Base-by-base conservation (phyloP, 345 rosid species). In the Populus pruinosa region DNA sequence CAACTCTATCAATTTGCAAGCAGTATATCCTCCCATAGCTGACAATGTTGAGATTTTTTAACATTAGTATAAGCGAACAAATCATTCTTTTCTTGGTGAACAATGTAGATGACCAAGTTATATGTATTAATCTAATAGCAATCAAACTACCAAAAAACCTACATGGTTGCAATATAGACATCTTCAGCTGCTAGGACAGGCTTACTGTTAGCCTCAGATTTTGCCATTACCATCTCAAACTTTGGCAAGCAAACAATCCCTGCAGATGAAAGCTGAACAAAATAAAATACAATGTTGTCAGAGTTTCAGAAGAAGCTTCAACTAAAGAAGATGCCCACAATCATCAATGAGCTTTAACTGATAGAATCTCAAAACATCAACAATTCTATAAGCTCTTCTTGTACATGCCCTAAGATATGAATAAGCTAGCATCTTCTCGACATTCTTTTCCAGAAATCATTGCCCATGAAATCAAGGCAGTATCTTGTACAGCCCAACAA, bases 11-110 rank as follows among this genome's bases (percentile, higher is more conserved):
- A 85, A 91, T 88, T 87, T 96, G 98, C 83, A 96, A 86, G 88
- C 99, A 96, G 86, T 96, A 96, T 82, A 96, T 91, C 84, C 99
- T 90, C 76, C 97, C 99, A 84, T 96, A 96, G 73, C 99, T 96
- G 98, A 80, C 76, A 82, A 78, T 43, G 73, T 73, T 69, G 49
- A 81, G 29, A 70, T 71, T 59, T 77, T 64, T 55, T 49, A 72
- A 27, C 33, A 74, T 83, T 67, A 78, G 43, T 43, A 66, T 13
- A 61, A 38, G 25, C 62, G 0, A 21, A 55, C 13, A n/a, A 23
- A 59, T n/a, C 16, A 23, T 23, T 59, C 29, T 59, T 9, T 59
- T 59, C 63, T 3, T 59, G 63, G 63, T n/a, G 63, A 59, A 59
- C 25, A 59, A 23, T 9, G 14, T 23, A 4, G 13, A 59, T 50